Percentiles rank a stretch among this genome's conserved stretches.
Conservation (phyloP, 208 protist genomes). For the Crithidia thermophila region DNA sequence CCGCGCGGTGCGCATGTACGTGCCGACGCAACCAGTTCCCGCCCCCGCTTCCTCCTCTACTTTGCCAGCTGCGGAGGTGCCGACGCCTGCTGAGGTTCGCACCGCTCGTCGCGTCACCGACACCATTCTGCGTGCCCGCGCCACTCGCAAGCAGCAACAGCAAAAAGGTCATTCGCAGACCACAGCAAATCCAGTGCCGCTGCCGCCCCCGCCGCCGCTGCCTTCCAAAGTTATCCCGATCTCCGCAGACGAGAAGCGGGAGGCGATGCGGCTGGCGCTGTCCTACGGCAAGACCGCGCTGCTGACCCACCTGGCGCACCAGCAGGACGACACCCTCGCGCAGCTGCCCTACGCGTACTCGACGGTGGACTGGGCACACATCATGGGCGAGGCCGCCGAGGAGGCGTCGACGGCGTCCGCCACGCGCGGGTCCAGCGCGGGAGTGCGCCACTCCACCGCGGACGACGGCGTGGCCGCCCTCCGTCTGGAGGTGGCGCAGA, state of each 20-base stretch:
- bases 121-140: constrained; percentile 12
- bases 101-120: constrained; percentile 21
- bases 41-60: background rate
- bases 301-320: constrained; percentile 36
- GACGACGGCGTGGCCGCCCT: constrained; percentile 7
- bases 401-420: background rate
- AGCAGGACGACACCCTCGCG: constrained; percentile 18
- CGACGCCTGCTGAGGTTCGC: background rate
- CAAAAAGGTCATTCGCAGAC: background rate
- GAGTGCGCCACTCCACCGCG: background rate
- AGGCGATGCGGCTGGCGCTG: constrained; percentile 12
- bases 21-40: constrained; percentile 7
- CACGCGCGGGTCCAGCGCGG: background rate
- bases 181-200: background rate
- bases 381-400: constrained; percentile 4
- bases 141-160: background rate
- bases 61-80: background rate
- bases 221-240: too few relatives aligned
- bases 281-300: constrained; percentile 35
- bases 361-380: constrained; percentile 16
- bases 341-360: constrained; percentile 10
- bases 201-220: background rate
- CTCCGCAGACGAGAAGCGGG: background rate
- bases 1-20: constrained; percentile 35
- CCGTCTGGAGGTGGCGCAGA: constrained; percentile 6